These are phyloP conservation scores for Hyphopichia homilentoma DNA, from an alignment of 805 yeast species.

Conservation along the genomic window DNA sequence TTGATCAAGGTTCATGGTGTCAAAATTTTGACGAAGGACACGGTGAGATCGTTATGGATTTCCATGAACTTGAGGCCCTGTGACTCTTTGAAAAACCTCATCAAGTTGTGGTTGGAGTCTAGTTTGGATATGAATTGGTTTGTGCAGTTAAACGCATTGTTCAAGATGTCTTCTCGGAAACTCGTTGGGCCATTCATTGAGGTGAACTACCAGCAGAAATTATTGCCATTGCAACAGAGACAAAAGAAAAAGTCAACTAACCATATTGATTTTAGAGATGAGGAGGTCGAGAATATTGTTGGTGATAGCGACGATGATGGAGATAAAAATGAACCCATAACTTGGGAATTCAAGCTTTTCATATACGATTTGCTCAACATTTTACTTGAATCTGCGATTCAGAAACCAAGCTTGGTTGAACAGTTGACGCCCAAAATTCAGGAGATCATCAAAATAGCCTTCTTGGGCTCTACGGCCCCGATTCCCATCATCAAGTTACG, in stretches of 20 bases:
- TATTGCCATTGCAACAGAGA: conserved; percentile 40
- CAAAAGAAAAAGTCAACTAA: conserved; percentile 16
- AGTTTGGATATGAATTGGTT: conserved; percentile 55
- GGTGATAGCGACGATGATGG: conserved; percentile 28
- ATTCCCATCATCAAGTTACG: conserved; percentile 54
- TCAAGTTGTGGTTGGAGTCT: conserved; percentile 60
- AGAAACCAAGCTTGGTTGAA: conserved; percentile 34
- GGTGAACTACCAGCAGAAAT: conserved; percentile 34
- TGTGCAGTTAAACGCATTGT: conserved; percentile 47
- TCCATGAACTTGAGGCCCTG: conserved; percentile 48
- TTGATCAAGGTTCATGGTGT: conserved; percentile 50
- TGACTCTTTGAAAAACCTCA: conserved; percentile 39
- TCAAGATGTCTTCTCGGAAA: conserved; percentile 40
- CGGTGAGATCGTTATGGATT: conserved; percentile 60
- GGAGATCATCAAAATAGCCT: conserved; percentile 74
- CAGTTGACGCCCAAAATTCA: conserved; percentile 45
- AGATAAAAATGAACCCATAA: conserved; percentile 52
- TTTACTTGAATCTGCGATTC: conserved; percentile 36
- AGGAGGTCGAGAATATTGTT: conserved; percentile 39
- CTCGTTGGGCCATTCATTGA: conserved; percentile 40
- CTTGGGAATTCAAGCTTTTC: conserved; percentile 52
- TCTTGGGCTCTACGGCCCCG: conserved; percentile 74
- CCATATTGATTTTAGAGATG: conserved; percentile 34
- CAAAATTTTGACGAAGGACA: conserved; percentile 37
- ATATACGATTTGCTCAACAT: conserved; percentile 45